Percentiles rank a stretch among this genome's conserved stretches.
These are phyloP conservation scores for Xylaria sp. DNA, from an alignment of 2,329 filamentous ascomycete species.

Conservation along the genomic window DNA sequence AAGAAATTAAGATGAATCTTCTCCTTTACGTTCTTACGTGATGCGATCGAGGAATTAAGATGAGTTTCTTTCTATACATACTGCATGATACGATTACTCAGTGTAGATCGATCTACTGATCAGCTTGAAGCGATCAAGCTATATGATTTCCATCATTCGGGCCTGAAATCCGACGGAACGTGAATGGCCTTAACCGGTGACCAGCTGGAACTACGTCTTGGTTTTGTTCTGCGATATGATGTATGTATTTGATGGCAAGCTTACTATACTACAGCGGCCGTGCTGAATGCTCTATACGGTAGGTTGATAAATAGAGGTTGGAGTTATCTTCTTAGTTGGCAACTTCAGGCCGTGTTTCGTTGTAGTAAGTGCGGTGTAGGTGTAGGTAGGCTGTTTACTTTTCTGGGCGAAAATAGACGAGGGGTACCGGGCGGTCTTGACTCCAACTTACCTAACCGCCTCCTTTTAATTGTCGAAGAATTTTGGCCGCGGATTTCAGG, in stretches of 20 bases:
- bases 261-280: slow-evolving; percentile 7
- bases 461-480: background rate
- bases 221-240: slow-evolving; percentile 3
- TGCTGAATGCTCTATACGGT: background rate
- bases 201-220: background rate
- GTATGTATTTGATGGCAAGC: background rate
- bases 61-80: background rate
- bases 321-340: background rate
- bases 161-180: background rate
- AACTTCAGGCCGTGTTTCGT: too few species aligned
- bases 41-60: background rate
- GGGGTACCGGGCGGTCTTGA: background rate
- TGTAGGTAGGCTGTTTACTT: background rate
- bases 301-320: background rate
- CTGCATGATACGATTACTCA: background rate
- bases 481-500: background rate
- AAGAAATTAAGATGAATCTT: background rate
- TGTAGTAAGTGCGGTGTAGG: background rate
- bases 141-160: background rate
- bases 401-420: slow-evolving; percentile 19
- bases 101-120: background rate
- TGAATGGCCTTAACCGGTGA: slow-evolving; percentile 5
- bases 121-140: background rate
- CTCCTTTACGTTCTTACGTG: too few species aligned
- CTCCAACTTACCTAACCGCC: slow-evolving; percentile 3